Evolutionary conservation across 805 yeast species (phyloP), one percentile per base, ranked within the genome.

Genomic region (Hanseniaspora singularis): DNA sequence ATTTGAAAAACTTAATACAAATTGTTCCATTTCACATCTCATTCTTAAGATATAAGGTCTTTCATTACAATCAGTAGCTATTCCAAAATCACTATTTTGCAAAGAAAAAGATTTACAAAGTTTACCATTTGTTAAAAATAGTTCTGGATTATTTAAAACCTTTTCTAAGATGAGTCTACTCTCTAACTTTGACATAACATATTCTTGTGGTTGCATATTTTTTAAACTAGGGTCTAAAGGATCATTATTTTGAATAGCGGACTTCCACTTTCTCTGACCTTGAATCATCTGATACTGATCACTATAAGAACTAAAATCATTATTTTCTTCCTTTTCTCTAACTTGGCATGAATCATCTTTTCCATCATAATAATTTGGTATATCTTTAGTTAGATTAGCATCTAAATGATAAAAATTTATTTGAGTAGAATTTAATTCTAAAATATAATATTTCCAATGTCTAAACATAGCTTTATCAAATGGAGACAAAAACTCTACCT

Each of bases 351-450:
- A 57, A n/a, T 53, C 57, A 36, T 59, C 62, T 8, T 53, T 55
- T 12, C 64, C 59, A 50, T 57, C 57, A 18, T 56, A 46, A 34
- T 55, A 60, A 50, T 61, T 57, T 38, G 56, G 58, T 26, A 63
- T 61, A 23, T 52, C 52, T 15, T 57, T 51, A 6, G 64, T 56
- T 37, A 63, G 49, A 1, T 61, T 54, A 4, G 62, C 52, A 31
- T 68, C 73, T 12, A 68, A 65, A 15, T 62, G 55, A 59, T 81
- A 83, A 46, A 88, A 65, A 60, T 82, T 82, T 30, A 88, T 64
- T 63, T 85, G 95, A 1, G 96, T 88, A 16, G 89, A 83, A 66
- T 88, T 86, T 42, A 88, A 66, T 56, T 82, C 94, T 61, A 85
- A 68, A 19, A 81, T 67, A 37, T 72, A 71, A 36, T 71, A 66